A percentile compares a stretch with the other conserved stretches of the same genome.
These are phyloP conservation scores for Gracilaria caudata DNA, from an alignment of 23 red algal species.

Conservation along the genomic window DNA sequence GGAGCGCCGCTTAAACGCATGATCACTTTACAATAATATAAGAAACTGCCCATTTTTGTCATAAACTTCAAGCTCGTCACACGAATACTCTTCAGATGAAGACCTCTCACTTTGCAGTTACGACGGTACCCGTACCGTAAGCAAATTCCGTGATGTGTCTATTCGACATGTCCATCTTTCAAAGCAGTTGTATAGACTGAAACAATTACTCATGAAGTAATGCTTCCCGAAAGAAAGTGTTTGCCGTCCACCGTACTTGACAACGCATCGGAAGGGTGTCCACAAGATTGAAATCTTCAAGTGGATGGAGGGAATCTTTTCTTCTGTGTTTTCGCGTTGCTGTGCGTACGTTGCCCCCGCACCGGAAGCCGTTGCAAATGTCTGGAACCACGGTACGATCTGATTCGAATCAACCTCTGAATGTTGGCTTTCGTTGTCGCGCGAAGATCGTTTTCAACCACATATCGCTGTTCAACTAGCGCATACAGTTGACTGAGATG, in stretches of 20 bases:
- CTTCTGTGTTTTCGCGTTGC: conserved; percentile 75
- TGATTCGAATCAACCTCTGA: conserved; percentile 64
- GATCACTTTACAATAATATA: no score
- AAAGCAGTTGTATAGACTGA: no score
- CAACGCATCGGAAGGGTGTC: not conserved
- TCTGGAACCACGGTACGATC: conserved; percentile 59
- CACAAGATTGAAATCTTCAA: not conserved
- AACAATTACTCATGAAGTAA: no score
- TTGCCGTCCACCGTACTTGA: no score
- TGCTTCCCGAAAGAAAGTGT: no score
- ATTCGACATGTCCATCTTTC: no score
- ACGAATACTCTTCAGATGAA: no score
- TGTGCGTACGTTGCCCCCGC: conserved; percentile 68
- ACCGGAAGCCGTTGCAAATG: conserved; percentile 67
- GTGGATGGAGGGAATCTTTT: conserved; percentile 18
- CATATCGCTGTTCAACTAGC: conserved; percentile 35
- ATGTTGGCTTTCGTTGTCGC: conserved; percentile 24
- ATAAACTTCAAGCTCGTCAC: no score
- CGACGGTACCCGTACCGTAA: no score
- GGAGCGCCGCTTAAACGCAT: not conserved
- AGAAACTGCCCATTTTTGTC: no score
- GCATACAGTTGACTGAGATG: conserved; percentile 69
- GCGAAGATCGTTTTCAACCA: conserved; percentile 44
- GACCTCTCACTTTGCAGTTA: no score
- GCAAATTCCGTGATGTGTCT: no score